Evolutionary conservation across 352 stramenopile genomes (phyloP).

Genomic region (Globisporangium takayamanum): DNA sequence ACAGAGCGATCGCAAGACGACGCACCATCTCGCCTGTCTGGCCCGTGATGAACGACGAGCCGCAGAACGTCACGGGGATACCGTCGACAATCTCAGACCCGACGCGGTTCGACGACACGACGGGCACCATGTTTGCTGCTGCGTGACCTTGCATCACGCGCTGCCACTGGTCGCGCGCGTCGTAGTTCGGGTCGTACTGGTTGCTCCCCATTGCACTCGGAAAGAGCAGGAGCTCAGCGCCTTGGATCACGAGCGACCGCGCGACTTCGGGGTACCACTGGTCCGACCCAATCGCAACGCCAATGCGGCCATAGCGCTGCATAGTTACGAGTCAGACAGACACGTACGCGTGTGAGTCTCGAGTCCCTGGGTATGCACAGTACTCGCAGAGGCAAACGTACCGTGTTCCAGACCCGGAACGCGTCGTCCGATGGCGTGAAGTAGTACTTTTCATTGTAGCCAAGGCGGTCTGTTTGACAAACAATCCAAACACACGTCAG

Average conservation of each 20-base stretch:
- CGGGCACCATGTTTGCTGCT: conserved; percentile 84
- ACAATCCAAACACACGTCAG: background rate
- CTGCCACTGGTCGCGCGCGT: conserved; percentile 88
- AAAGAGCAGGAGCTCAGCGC: conserved; percentile 83
- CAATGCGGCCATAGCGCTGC: conserved; percentile 82
- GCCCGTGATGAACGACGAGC: conserved; percentile 89
- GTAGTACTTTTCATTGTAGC: conserved; percentile 92
- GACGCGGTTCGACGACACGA: conserved; percentile 89
- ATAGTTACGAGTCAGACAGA: background rate
- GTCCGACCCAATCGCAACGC: conserved; percentile 88
- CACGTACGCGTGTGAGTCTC: background rate
- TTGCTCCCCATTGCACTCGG: conserved; percentile 81
- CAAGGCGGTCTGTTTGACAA: conserved; percentile 61
- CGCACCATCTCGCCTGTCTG: conserved; percentile 86
- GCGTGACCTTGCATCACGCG: conserved; percentile 90
- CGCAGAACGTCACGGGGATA: conserved; percentile 87
- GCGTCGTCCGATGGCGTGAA: conserved; percentile 87
- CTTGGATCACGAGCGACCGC: conserved; percentile 81
- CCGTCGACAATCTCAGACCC: conserved; percentile 75
- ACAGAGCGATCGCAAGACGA: background rate
- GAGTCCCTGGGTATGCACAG: too few relatives aligned
- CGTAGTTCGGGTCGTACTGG: conserved; percentile 83
- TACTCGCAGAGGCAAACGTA: conserved; percentile 13
- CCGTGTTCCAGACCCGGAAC: conserved; percentile 88
- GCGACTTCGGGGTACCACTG: conserved; percentile 92